Conservation (phyloP, 2,329 filamentous ascomycete species). For the Ophiosphaerella korrae region DNA sequence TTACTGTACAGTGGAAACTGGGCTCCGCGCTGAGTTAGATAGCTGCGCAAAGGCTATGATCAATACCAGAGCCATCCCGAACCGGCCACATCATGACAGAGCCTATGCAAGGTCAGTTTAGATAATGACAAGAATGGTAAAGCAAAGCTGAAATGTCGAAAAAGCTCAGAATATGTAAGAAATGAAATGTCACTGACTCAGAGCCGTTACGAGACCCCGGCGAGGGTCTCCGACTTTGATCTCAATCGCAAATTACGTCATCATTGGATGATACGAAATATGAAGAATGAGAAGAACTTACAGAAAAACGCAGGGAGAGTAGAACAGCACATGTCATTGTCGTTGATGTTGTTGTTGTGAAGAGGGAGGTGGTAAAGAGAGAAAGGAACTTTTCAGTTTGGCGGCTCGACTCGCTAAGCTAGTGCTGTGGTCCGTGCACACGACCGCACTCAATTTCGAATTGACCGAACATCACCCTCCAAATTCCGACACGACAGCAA, state of each 20-base stretch:
- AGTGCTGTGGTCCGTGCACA: not conserved
- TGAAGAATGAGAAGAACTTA: slow-evolving; percentile 23
- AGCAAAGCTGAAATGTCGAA: not conserved
- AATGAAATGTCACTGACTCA: slow-evolving; percentile 82
- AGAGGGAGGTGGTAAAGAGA: slow-evolving; percentile 3
- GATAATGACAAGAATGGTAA: not conserved
- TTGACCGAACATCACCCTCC: slow-evolving; percentile 19
- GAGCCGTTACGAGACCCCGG: slow-evolving; percentile 83
- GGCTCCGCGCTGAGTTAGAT: not conserved
- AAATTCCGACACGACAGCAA: slow-evolving; percentile 37
- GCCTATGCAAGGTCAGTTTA: slow-evolving; percentile 14
- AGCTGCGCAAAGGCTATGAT: too few species aligned
- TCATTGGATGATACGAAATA: slow-evolving; percentile 60
- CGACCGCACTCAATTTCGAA: slow-evolving; percentile 11
- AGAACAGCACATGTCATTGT: not conserved
- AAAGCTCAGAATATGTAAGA: slow-evolving; percentile 98
- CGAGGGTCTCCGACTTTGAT: slow-evolving; percentile 81
- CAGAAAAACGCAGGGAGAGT: slow-evolving; percentile 9
- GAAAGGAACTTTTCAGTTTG: slow-evolving; percentile 16
- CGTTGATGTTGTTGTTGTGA: slow-evolving; percentile 1
- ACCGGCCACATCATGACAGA: too few species aligned
- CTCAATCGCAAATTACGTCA: slow-evolving; percentile 99
- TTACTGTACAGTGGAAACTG: slow-evolving; percentile 14
- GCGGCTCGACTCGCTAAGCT: slow-evolving; percentile 6
- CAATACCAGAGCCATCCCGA: too few species aligned